Evolutionary conservation across 2,329 filamentous ascomycete genomes (phyloP).

Genomic region (Nemania sp.): DNA sequence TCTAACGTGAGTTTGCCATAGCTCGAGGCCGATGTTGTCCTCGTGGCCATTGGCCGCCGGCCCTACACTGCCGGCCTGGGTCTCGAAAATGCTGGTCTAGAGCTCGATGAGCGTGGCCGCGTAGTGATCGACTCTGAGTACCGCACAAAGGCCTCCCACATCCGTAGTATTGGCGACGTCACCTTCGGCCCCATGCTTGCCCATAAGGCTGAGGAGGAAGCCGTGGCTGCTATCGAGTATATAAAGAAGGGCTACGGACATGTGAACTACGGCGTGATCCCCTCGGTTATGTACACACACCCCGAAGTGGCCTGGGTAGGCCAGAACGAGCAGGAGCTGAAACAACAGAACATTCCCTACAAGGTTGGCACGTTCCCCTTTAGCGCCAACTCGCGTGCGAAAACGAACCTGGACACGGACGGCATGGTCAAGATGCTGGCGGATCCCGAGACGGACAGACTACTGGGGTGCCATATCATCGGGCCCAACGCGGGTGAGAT

Average conservation of each 20-base stretch:
- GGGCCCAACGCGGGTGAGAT: constrained; percentile 97
- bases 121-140: constrained; percentile 98
- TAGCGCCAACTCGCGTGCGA: constrained; percentile 95
- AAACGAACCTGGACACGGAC: constrained; percentile 97
- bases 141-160: constrained; percentile 96
- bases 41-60: constrained; percentile 93
- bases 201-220: constrained; percentile 99
- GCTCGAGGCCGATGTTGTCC: constrained; percentile 92
- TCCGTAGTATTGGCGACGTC: constrained; percentile 92
- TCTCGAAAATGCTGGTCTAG: constrained; percentile 90
- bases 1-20: constrained; percentile 42
- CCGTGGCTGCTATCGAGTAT: constrained; percentile 91
- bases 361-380: constrained; percentile 94
- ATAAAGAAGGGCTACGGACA: constrained; percentile 98
- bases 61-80: constrained; percentile 92
- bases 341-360: constrained; percentile 88
- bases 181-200: constrained; percentile 99
- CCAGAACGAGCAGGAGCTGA: constrained; percentile 94
- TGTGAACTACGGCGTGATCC: constrained; percentile 98
- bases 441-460: constrained; percentile 93
- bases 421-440: constrained; percentile 97
- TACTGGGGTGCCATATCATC: constrained; percentile 95
- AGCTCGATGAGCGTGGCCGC: constrained; percentile 89
- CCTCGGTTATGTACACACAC: constrained; percentile 99
- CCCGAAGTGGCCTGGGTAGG: constrained; percentile 99